Base-by-base conservation (phyloP, 2,329 filamentous ascomycete species). In the Rutstroemia sydowiana region DNA sequence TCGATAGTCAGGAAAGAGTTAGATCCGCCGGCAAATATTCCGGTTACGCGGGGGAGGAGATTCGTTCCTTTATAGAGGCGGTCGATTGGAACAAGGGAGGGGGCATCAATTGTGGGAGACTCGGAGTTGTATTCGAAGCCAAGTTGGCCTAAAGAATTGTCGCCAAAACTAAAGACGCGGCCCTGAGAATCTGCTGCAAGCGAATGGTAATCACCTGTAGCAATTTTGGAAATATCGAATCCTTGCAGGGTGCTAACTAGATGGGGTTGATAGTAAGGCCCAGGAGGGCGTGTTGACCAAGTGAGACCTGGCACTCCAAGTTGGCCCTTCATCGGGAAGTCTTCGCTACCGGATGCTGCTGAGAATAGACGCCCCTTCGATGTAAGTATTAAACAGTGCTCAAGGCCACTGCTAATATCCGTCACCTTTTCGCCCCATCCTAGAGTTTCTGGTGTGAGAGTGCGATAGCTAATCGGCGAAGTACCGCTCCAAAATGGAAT, bases 1-100 rank as follows among this genome's bases (percentile, higher is more conserved):
- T 96, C 90, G 45, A 95, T 77, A 0, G 85, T 88, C 65, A 97
- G 89, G 70, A 89, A 97, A 43, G 85, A 91, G 63, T 90, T 95
- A 42, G 78, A 75, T 1, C 93, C 93, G 14, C 93, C 93, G 2
- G 93, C 93, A 8, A 87, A 85, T 60, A 97, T 82, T 13, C 77
- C 77, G 0, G 87, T 95, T 9, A 92, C 85, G 48, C 74, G 79
- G 2, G 87, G 79, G 23, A 77, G 65, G 51, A 83, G 76, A 2
- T 74, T 77, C 5, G 79, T 82, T 45, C 79, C 82, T 41, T 75
- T 73, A 67, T 96, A 96, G 5, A 95, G 79, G 55, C 78, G 80
- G 55, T 81, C 78, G 36, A 88, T 77, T 1, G 87, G 79, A 2
- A 97, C 67, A 5, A 84, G 76, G 3, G 82, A 80, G 0, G 93